Base-by-base conservation (phyloP, 2,329 filamentous ascomycete species). In the Meredithiella fracta region DNA sequence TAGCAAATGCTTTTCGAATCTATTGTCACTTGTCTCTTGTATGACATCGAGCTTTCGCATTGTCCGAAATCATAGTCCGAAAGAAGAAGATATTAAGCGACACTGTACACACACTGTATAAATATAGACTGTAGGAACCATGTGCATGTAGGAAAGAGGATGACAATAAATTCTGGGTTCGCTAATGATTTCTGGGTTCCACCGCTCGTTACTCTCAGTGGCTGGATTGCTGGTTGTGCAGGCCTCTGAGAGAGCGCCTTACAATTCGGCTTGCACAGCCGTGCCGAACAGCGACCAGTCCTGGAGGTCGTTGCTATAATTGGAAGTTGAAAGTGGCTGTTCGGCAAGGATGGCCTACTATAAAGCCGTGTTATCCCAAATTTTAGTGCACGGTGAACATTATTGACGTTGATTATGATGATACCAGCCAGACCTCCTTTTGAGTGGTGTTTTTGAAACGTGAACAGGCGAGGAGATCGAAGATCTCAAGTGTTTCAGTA, bases 271-370 rank as follows among this genome's bases (percentile, higher is more conserved):
- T 49, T 22, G 25, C 53, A 54, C 42, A 37, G 29, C 26, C 53
- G 53, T 54, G 53, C 40, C 42, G 42, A 54, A 49, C 31, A 31
- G 26, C 25, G 25, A 52, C 25, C 50, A 22, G 4, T n/a, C 23
- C 11, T 25, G 22, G 34, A 9, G n/a, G 49, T 40, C 22, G 40
- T 34, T 54, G 22, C 53, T 54, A 54, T 47, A 34, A 22, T 44
- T 54, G 53, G 53, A 54, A 54, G 26, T 49, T 54, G 26, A 49
- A 38, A 47, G 42, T 54, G 53, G 42, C 53, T 49, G 40, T 54
- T 47, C 40, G 53, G 38, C 17, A 54, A 29, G 44, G 26, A 34
- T 40, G 53, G 53, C 53, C 23, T 40, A 25, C 22, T 25, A 49
- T n/a, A 11, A 15, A 15, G 44, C 44, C 44, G 44, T 49, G 9